Conservation (phyloP, 1,139 yeast species). For the Yamadazyma triangularis region DNA sequence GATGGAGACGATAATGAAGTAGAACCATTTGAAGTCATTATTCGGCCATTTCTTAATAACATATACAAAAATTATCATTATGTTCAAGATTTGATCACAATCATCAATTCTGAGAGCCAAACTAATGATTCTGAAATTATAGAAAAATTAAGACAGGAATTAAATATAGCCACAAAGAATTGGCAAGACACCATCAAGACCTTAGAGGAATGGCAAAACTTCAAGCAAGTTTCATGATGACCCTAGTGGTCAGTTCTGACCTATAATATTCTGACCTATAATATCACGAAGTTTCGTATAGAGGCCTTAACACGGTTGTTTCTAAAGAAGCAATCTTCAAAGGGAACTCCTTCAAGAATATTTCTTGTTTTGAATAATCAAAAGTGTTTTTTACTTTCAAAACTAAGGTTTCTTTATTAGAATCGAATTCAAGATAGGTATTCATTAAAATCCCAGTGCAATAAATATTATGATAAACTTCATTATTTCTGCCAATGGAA, state of each 20-base stretch:
- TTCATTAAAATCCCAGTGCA: constrained; percentile 32
- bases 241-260: too few species aligned
- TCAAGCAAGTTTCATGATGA: too few species aligned
- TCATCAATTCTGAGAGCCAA: constrained; percentile 1
- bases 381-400: constrained; percentile 16
- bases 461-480: constrained; percentile 9
- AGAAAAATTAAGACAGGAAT: constrained; percentile 18
- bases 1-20: constrained; percentile 24
- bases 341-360: constrained; percentile 31
- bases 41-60: constrained; percentile 32
- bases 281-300: neutral
- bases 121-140: constrained; percentile 6
- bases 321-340: constrained; percentile 26
- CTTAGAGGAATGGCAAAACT: constrained; percentile 47
- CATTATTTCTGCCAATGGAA: neutral
- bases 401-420: constrained; percentile 11
- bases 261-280: too few species aligned
- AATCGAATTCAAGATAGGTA: constrained; percentile 21
- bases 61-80: constrained; percentile 27
- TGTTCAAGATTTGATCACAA: constrained; percentile 18
- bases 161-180: constrained; percentile 28
- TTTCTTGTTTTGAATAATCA: constrained; percentile 6
- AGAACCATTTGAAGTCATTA: constrained; percentile 33
- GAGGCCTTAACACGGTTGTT: constrained; percentile 21
- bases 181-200: constrained; percentile 45